These are phyloP conservation scores for Hyaloperonospora brassicae DNA, from an alignment of 352 stramenopile genomes.

Conservation along the genomic window DNA sequence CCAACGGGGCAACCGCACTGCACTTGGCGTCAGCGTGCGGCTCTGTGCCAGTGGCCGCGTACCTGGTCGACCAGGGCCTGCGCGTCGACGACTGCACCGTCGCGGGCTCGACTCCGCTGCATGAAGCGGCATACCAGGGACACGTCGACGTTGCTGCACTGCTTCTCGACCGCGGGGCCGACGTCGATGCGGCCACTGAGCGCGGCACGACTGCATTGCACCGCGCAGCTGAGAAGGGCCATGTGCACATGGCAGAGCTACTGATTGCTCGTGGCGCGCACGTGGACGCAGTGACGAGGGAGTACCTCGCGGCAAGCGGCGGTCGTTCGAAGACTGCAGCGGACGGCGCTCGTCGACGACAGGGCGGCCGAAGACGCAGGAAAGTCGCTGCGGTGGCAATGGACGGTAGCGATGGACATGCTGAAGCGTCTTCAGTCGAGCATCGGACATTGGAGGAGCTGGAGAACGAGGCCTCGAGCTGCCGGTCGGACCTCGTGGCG, in stretches of 20 bases:
- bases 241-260: slow-evolving; percentile 42
- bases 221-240: slow-evolving; percentile 41
- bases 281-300: slow-evolving; percentile 47
- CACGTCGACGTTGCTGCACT: slow-evolving; percentile 35
- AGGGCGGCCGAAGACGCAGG: slow-evolving; percentile 14
- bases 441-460: slow-evolving; percentile 18
- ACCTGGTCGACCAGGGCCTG: slow-evolving; percentile 35
- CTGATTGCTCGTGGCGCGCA: slow-evolving; percentile 45
- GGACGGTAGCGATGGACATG: slow-evolving; percentile 10
- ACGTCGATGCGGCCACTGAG: slow-evolving; percentile 44
- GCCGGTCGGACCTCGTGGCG: slow-evolving; percentile 27
- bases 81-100: slow-evolving; percentile 30
- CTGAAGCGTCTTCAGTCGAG: slow-evolving; percentile 8
- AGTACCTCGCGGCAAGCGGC: slow-evolving; percentile 32
- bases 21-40: slow-evolving; percentile 46
- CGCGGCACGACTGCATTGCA: slow-evolving; percentile 47
- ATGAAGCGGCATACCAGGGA: slow-evolving; percentile 42
- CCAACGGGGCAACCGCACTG: slow-evolving; percentile 35
- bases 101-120: slow-evolving; percentile 39
- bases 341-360: slow-evolving; percentile 10
- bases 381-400: slow-evolving; percentile 21
- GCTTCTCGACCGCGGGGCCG: slow-evolving; percentile 32
- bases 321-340: slow-evolving; percentile 3
- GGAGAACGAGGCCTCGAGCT: slow-evolving; percentile 19
- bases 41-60: slow-evolving; percentile 34